Evolutionary conservation across 345 rosid genomes (phyloP).

Genomic region (Pistacia integerrima): DNA sequence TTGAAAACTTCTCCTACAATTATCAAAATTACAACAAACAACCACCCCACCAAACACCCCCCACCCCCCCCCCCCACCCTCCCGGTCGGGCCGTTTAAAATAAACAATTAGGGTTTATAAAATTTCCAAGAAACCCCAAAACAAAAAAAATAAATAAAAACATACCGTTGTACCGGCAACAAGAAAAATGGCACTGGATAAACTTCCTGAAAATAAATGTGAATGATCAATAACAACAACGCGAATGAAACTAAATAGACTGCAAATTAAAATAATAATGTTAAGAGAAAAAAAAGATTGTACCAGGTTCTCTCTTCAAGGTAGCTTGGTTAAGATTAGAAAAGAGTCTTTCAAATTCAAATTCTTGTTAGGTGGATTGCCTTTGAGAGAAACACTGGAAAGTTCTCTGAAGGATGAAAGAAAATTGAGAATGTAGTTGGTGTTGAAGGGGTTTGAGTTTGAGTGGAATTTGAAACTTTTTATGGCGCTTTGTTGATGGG

Average conservation of each 20-base stretch:
- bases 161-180: conserved; percentile 90
- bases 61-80: too few species aligned
- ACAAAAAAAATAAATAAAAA: background rate
- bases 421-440: background rate
- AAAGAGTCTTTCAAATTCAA: conserved; percentile 72
- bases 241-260: background rate
- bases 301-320: conserved; percentile 83
- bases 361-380: conserved; percentile 35
- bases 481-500: background rate
- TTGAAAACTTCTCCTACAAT: too few species aligned
- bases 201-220: conserved; percentile 55
- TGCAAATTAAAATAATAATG: background rate
- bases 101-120: too few species aligned
- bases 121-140: background rate
- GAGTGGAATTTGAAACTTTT: background rate
- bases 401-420: conserved; percentile 3
- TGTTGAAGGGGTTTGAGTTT: background rate
- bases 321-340: conserved; percentile 82
- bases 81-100: too few species aligned
- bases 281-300: background rate
- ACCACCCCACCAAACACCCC: too few species aligned
- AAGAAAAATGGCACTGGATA: conserved; percentile 76
- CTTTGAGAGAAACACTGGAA: conserved; percentile 48
- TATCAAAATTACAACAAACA: too few species aligned
- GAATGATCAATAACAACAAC: background rate